A percentile compares a stretch with the other conserved stretches of the same genome.
Evolutionary conservation across 768 basidiomycete genomes (phyloP).

Genomic region (Neoboletus subvelutipes): DNA sequence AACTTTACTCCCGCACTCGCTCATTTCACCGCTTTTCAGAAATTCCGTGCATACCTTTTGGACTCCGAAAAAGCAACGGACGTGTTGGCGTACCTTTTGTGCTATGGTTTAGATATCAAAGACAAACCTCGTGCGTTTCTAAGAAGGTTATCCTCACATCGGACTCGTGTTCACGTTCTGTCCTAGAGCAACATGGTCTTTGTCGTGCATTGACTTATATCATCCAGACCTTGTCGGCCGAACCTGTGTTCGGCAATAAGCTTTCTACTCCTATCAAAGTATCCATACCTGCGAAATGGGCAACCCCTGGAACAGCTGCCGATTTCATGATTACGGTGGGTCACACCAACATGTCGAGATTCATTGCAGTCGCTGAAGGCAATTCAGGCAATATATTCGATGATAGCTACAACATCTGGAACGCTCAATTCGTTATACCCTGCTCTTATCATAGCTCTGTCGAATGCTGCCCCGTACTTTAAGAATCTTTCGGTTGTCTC

Average conservation of each 20-base stretch:
- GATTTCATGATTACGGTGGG: constrained; percentile 88
- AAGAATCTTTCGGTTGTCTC: constrained; percentile 78
- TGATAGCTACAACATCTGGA: constrained; percentile 87
- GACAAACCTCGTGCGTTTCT: constrained; percentile 79
- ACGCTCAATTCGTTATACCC: constrained; percentile 83
- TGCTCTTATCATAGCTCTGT: constrained; percentile 84
- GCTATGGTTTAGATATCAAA: constrained; percentile 84
- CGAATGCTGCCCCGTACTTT: constrained; percentile 87
- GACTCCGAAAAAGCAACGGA: constrained; percentile 81
- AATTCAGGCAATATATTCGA: constrained; percentile 78
- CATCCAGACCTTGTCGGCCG: constrained; percentile 87
- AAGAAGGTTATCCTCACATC: background rate
- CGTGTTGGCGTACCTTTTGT: constrained; percentile 73
- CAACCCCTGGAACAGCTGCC: constrained; percentile 65
- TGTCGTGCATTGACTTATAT: constrained; percentile 90
- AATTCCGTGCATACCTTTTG: constrained; percentile 81
- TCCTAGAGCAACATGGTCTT: constrained; percentile 87
- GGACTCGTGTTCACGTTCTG: constrained; percentile 8
- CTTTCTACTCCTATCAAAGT: constrained; percentile 64
- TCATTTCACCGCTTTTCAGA: constrained; percentile 47
- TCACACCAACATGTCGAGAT: constrained; percentile 2
- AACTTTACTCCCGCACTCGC: background rate
- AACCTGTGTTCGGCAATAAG: constrained; percentile 71
- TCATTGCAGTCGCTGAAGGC: constrained; percentile 8
- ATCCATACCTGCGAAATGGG: constrained; percentile 76